Percentiles rank a stretch among this genome's conserved stretches.
These are phyloP conservation scores for Thelephora terrestris DNA, from an alignment of 1,284 basidiomycete genomes.

Conservation along the genomic window DNA sequence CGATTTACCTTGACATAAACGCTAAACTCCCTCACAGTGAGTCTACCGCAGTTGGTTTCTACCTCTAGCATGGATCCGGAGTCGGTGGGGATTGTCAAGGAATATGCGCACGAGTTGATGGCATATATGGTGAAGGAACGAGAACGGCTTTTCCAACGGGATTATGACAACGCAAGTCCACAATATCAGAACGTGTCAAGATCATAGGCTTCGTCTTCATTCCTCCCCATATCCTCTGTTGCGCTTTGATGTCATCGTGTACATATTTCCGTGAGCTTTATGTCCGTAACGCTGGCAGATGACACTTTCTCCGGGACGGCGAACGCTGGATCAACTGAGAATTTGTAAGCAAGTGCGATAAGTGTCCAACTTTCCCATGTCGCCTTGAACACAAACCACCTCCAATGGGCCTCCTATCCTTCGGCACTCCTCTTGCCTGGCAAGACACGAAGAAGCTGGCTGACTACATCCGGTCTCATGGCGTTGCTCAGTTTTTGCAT, in stretches of 20 bases:
- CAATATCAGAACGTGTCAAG: conserved; percentile 70
- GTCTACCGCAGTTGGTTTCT: conserved; percentile 74
- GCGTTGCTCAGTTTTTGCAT: conserved; percentile 91
- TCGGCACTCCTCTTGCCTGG: conserved; percentile 94
- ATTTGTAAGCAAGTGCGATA: background rate
- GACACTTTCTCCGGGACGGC: background rate
- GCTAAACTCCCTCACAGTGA: conserved; percentile 32
- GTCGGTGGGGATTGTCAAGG: conserved; percentile 72
- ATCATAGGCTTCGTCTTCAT: conserved; percentile 28
- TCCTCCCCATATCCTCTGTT: too few relatives aligned
- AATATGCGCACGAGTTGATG: conserved; percentile 87
- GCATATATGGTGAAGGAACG: conserved; percentile 65
- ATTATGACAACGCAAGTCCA: conserved; percentile 64
- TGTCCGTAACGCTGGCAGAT: too few relatives aligned
- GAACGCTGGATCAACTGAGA: background rate
- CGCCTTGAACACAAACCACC: background rate
- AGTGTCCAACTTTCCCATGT: background rate
- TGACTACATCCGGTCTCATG: conserved; percentile 87
- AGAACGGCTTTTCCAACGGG: conserved; percentile 54
- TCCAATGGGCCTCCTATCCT: conserved; percentile 85
- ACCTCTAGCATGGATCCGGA: conserved; percentile 89
- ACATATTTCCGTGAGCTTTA: too few relatives aligned
- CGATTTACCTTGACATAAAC: background rate
- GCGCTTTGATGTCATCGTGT: too few relatives aligned
- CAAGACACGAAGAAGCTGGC: conserved; percentile 81